phyloP scores from a whole-genome alignment of 805 yeast genomes.

The Danielozyma ontarioensis region DNA sequence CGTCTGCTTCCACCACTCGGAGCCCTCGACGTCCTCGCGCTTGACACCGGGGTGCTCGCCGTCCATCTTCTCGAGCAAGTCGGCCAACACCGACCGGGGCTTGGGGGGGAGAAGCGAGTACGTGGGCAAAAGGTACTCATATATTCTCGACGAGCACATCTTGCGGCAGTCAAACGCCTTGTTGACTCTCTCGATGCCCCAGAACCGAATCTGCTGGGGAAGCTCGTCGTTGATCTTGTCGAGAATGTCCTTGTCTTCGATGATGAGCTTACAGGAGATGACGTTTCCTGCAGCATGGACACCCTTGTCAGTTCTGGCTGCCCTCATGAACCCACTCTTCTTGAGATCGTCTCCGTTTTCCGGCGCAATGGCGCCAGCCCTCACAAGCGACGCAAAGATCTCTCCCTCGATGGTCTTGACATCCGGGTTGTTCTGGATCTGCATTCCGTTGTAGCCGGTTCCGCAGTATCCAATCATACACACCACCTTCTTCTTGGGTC shows the following conservation, averaged over 20 bases:
- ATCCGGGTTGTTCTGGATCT: slow-evolving; percentile 71
- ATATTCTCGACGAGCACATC: slow-evolving; percentile 92
- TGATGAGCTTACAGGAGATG: slow-evolving; percentile 73
- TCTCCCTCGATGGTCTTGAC: slow-evolving; percentile 88
- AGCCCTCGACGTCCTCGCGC: slow-evolving; percentile 63
- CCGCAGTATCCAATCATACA: slow-evolving; percentile 93
- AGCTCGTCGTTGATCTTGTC: slow-evolving; percentile 66
- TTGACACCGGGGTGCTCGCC: slow-evolving; percentile 53
- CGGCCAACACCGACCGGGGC: slow-evolving; percentile 62
- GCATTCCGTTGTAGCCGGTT: slow-evolving; percentile 96
- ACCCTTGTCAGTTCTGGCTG: slow-evolving; percentile 90
- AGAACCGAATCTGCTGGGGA: slow-evolving; percentile 84
- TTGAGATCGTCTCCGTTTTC: slow-evolving; percentile 86
- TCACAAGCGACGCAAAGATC: slow-evolving; percentile 72
- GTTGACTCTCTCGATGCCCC: slow-evolving; percentile 90
- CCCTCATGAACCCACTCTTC: slow-evolving; percentile 81
- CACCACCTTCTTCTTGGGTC: slow-evolving; percentile 88
- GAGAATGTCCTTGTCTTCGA: slow-evolving; percentile 74
- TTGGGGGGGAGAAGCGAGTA: slow-evolving; percentile 89
- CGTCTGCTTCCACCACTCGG: slow-evolving; percentile 64
- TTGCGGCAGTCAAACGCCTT: slow-evolving; percentile 92
- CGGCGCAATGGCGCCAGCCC: slow-evolving; percentile 82
- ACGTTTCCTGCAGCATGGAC: slow-evolving; percentile 98
- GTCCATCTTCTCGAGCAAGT: slow-evolving; percentile 51
- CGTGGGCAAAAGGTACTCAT: slow-evolving; percentile 90